Evolutionary conservation across 129 eudicot genomes (phyloP), one percentile per base, ranked within the genome.

Genomic region (Tanacetum coccineum): DNA sequence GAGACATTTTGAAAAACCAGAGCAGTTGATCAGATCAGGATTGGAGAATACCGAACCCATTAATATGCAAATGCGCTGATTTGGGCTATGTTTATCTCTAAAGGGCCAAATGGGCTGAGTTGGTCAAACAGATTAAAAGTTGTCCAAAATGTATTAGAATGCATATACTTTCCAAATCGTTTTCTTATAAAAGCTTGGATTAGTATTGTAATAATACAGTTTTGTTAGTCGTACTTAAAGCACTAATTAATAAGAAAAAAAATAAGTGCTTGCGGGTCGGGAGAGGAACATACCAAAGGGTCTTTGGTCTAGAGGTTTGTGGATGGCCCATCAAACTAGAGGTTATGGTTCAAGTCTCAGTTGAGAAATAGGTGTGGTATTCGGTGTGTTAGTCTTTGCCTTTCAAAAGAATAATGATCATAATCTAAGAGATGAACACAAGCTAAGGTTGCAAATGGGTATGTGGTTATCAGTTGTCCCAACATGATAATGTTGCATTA

Each of bases 401-500:
- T 32, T 32, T 32, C 9, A 32, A 32, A 32, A 6, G 8, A 36
- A 0, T 36, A 36, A 36, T 32, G 39, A 32, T 32, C 5, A 32
- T 36, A 36, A 7, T 36, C 8, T 36, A 36, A 36, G 42, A 36
- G 10, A 36, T 2, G 42, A 36, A 36, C 42, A 36, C 1, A 36
- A 36, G 39, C 39, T 32, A 36, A 36, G 42, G 22, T 58, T 22
- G 17, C 63, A 58, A 26, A 20, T 7, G 6, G 14, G 63, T 22
- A 25, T 58, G 63, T 22, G 40, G 42, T 58, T 58, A 30, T 32
- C 65, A 59, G 47, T 32, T 30, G 65, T 30, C 11, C 3, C 65
- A 32, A 44, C 47, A 59, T 59, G n/a, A 59, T 20, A 30, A n/a
- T 44, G 17, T 59, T 30, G 5, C 30, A 15, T 17, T 40, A 40